Base-by-base conservation (phyloP, 345 rosid species). In the Camelina laxa region DNA sequence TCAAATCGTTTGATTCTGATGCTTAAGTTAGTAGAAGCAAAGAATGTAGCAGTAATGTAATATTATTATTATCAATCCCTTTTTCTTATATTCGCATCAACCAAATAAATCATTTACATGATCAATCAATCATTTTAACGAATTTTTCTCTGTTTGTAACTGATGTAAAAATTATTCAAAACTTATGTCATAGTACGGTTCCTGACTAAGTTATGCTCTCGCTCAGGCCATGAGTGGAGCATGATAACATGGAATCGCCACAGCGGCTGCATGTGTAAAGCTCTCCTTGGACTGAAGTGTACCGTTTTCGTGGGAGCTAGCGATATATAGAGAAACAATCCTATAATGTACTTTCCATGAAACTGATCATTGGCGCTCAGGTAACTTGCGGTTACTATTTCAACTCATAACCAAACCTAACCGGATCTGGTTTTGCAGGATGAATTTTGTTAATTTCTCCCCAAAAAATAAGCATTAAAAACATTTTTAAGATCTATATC, bases 191-290 rank as follows among this genome's bases (percentile, higher is more conserved):
- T 4, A 27, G 30, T 27, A 27, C 30, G 30, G 30, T 27, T 4
- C 30, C 5, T 27, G 30, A 27, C 4, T 27, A 4, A 27, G 30
- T 27, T 27, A 27, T 27, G 91, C 98, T n/a, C 75, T 91, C 1
- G 97, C 85, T 5, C 98, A 91, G 69, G 92, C 91, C 0, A 88
- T 93, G 90, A 81, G 88, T 7, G 98, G 97, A 5, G 87, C 97
- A 3, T 97, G 98, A 1, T 96, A 87, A 45, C 97, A 93, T 10
- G 96, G 97, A 0, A 82, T 93, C 14, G 97, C 97, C 0, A 86
- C 96, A 0, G 98, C 98, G 0, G 92, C 98, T 9, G 91, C 85
- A 0, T 93, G 97, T 61, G 86, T 96, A n/a, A 89, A 85, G 81
- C 90, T 89, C 48, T 41, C 72, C 21, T 66, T 93, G 60, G 83